phyloP scores from a whole-genome alignment of 371 early-diverging fungal genomes.

The Funneliformis caledonium region DNA sequence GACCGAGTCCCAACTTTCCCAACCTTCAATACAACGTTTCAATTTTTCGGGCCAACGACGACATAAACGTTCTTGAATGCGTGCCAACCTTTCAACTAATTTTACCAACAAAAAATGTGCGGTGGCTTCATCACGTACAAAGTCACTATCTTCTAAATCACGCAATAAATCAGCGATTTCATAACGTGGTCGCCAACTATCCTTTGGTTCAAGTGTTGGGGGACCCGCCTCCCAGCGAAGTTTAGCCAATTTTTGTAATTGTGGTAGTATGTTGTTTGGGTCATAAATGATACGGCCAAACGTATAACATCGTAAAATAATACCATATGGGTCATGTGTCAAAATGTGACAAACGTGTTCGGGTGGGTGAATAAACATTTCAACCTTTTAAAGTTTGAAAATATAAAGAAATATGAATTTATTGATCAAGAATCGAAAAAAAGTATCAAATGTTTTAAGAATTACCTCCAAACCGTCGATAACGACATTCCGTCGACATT shows the following conservation, averaged over 20 bases:
- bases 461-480: constrained; percentile 38
- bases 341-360: background rate
- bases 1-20: constrained; percentile 32
- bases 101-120: constrained; percentile 37
- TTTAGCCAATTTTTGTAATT: constrained; percentile 29
- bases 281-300: constrained; percentile 36
- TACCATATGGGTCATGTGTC: constrained; percentile 20
- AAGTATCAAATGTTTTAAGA: background rate
- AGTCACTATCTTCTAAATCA: constrained; percentile 30
- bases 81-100: constrained; percentile 18
- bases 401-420: too few relatives aligned
- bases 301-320: constrained; percentile 22
- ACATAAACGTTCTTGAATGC: constrained; percentile 33
- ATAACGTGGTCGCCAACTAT: constrained; percentile 27
- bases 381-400: constrained; percentile 7
- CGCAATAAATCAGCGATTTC: constrained; percentile 37
- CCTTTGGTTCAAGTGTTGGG: constrained; percentile 24
- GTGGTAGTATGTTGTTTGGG: constrained; percentile 28
- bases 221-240: constrained; percentile 34
- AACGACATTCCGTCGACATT: constrained; percentile 33
- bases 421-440: background rate
- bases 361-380: constrained; percentile 38
- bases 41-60: constrained; percentile 37
- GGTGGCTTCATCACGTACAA: constrained; percentile 16
- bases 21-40: constrained; percentile 34